Conservation (phyloP, 331 rosid species). For the Cucumis variabilis region DNA sequence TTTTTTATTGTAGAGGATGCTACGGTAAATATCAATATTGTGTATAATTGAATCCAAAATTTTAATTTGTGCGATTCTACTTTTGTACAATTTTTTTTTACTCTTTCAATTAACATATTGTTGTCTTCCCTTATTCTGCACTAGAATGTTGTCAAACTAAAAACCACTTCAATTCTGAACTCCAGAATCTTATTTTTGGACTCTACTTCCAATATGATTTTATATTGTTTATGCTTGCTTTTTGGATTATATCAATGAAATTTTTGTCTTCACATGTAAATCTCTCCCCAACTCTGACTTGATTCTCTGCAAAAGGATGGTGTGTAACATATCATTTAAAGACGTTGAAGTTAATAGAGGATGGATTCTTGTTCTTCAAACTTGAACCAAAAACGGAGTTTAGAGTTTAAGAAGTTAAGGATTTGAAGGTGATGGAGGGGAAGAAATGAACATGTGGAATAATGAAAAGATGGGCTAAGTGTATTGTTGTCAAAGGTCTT, state of each 20-base stretch:
- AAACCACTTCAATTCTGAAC: neutral
- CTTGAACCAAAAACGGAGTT: neutral
- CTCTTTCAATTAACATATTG: no score
- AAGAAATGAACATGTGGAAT: neutral
- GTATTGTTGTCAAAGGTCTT: neutral
- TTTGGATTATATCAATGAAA: neutral
- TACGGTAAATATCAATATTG: no score
- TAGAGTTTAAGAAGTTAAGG: neutral
- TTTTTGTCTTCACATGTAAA: no score
- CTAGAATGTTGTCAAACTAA: neutral
- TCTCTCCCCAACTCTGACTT: neutral
- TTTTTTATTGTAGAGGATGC: no score
- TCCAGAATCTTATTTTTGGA: neutral
- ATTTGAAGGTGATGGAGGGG: neutral
- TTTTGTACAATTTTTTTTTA: no score
- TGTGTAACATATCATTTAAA: neutral
- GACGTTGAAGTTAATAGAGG: neutral
- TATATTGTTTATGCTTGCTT: neutral
- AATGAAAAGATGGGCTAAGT: conserved; percentile 19
- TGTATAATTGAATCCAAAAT: no score
- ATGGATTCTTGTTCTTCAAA: neutral
- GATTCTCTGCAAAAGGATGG: neutral
- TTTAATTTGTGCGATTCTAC: no score
- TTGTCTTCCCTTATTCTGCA: neutral
- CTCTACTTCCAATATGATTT: neutral